These are phyloP conservation scores for Acorus gramineus DNA, from an alignment of 106 monocot species.

Conservation along the genomic window DNA sequence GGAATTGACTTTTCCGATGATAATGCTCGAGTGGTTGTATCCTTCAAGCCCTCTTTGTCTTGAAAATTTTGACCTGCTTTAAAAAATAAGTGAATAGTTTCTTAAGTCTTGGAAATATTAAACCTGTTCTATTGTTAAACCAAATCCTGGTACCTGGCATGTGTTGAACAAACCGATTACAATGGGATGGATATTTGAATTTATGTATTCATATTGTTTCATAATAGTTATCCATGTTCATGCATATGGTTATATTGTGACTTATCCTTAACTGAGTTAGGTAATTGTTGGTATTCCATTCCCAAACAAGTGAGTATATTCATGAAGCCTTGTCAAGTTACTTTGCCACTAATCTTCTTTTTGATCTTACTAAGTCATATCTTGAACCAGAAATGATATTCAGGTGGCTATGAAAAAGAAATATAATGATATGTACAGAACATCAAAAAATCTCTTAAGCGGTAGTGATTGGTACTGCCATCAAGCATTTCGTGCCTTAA, in stretches of 20 bases:
- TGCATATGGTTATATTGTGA: background rate
- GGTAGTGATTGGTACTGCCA: constrained; percentile 99
- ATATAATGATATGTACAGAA: constrained; percentile 78
- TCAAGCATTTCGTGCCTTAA: constrained; percentile 96
- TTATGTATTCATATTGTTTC: too few species aligned
- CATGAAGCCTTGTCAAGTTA: background rate
- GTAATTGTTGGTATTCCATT: constrained; percentile 99
- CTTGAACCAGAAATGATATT: constrained; percentile 73
- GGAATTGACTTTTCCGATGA: constrained; percentile 99
- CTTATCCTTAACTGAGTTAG: constrained; percentile 57
- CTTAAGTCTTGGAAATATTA: too few species aligned
- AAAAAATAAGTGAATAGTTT: too few species aligned
- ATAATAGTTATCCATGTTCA: background rate
- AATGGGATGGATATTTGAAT: too few species aligned
- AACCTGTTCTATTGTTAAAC: too few species aligned
- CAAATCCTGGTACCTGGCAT: too few species aligned
- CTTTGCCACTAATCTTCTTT: background rate
- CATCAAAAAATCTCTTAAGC: constrained; percentile 73
- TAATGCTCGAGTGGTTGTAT: constrained; percentile 99
- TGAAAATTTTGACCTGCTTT: too few species aligned
- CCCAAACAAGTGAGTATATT: constrained; percentile 82
- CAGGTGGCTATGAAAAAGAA: constrained; percentile 86
- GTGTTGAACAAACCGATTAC: too few species aligned
- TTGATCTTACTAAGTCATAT: constrained; percentile 15
- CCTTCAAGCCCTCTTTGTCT: constrained; percentile 25